Percentiles rank a stretch among this genome's conserved stretches.
These are phyloP conservation scores for Calocera cornea DNA, from an alignment of 768 basidiomycete genomes.

Conservation along the genomic window DNA sequence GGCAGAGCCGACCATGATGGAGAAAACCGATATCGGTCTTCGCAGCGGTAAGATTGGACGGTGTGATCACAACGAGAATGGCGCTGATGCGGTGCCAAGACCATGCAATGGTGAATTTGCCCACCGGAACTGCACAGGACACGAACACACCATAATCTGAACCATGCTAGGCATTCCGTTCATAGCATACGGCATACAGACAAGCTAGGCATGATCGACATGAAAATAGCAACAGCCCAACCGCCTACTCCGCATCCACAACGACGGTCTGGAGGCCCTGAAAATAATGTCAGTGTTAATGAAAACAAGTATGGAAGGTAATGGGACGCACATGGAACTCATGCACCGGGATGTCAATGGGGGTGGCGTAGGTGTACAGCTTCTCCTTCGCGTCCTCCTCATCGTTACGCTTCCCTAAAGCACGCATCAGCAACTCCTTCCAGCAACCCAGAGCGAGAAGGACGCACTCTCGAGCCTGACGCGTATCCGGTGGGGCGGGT, in stretches of 20 bases:
- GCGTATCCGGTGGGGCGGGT: conserved; percentile 79
- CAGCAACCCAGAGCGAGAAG: background rate
- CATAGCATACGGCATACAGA: conserved; percentile 2
- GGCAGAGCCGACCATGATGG: too few species aligned
- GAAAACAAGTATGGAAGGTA: conserved; percentile 12
- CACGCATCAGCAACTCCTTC: background rate
- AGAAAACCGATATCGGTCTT: too few species aligned
- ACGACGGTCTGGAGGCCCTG: conserved; percentile 76
- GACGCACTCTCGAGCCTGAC: conserved; percentile 84
- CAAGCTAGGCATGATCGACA: conserved; percentile 2
- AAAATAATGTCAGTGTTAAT: conserved; percentile 12
- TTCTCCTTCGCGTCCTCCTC: conserved; percentile 98
- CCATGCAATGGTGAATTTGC: too few species aligned
- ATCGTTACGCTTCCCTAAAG: conserved; percentile 87
- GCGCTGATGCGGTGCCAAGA: too few species aligned
- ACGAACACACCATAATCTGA: background rate
- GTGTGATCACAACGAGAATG: too few species aligned
- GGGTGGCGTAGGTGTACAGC: conserved; percentile 77
- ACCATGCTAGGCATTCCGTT: conserved; percentile 6
- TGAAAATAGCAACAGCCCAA: background rate
- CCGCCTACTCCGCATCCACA: conserved; percentile 61
- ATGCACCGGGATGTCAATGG: conserved; percentile 48
- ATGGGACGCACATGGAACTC: conserved; percentile 64
- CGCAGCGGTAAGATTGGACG: too few species aligned
- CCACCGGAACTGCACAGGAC: too few species aligned